These are phyloP conservation scores for Triadica sebifera DNA, from an alignment of 345 rosid species.

Conservation along the genomic window DNA sequence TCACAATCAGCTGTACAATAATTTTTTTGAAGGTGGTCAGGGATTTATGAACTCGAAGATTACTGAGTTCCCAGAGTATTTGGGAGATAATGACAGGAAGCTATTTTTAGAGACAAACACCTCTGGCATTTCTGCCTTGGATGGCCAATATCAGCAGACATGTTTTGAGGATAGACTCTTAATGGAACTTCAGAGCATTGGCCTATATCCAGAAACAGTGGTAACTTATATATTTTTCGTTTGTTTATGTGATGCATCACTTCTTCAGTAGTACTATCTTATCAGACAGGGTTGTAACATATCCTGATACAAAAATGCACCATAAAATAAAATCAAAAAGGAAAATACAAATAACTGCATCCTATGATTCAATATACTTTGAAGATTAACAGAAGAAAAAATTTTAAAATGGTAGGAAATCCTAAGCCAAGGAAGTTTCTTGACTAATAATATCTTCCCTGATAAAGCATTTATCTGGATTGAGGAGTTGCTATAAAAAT, in stretches of 20 bases:
- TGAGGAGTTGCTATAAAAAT: neutral
- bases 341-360: neutral
- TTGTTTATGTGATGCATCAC: neutral
- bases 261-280: neutral
- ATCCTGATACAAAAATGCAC: neutral
- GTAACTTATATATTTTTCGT: conserved; percentile 21
- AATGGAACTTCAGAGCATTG: conserved; percentile 55
- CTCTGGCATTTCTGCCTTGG: conserved; percentile 20
- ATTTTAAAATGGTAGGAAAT: neutral
- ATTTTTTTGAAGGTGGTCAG: conserved; percentile 24
- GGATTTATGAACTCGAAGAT: conserved; percentile 21
- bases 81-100: conserved; percentile 23
- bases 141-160: conserved; percentile 39
- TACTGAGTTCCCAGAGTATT: conserved; percentile 14
- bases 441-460: neutral
- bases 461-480: neutral
- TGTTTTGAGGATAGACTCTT: conserved; percentile 40
- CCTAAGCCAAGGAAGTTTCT: neutral
- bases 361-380: neutral
- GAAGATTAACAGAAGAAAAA: neutral
- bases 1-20: conserved; percentile 15
- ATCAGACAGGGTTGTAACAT: neutral
- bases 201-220: conserved; percentile 46
- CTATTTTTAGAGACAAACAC: conserved; percentile 15
- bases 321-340: neutral